Percentiles rank a stretch among this genome's conserved stretches.
Evolutionary conservation across 1,284 basidiomycete species (phyloP).

Genomic region (Cystobasidiaceae sp.): DNA sequence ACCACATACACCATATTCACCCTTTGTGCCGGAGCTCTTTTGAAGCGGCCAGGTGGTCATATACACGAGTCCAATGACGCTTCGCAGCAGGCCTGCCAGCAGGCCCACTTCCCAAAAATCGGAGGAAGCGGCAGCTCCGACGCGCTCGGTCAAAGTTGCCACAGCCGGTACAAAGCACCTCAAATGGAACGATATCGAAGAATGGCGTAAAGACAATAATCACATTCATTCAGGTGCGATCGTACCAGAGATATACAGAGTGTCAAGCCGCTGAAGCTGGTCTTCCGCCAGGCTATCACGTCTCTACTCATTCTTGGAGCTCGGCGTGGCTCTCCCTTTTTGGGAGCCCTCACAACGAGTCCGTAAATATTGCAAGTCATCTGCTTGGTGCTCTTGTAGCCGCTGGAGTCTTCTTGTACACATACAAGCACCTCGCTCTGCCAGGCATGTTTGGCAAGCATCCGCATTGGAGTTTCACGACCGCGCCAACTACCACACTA

Average conservation of each 20-base stretch:
- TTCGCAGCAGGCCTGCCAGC: no score
- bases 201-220: conserved; percentile 38
- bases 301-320: conserved; percentile 6
- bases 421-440: conserved; percentile 18
- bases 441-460: conserved; percentile 1
- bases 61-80: no score
- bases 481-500: not conserved
- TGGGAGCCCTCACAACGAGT: conserved; percentile 35
- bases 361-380: conserved; percentile 39
- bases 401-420: conserved; percentile 3
- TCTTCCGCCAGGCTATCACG: conserved; percentile 6
- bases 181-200: conserved; percentile 34
- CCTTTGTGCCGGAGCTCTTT: no score
- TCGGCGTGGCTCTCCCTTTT: conserved; percentile 4
- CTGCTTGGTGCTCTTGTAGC: conserved; percentile 26
- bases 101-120: no score
- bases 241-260: not conserved
- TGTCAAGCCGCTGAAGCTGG: not conserved
- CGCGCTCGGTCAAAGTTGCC: not conserved
- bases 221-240: conserved; percentile 34
- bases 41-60: no score
- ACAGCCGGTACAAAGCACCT: conserved; percentile 16
- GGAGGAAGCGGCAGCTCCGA: not conserved
- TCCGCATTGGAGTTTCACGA: not conserved
- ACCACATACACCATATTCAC: no score